These are phyloP conservation scores for Aspergillus japonicus DNA, from an alignment of 2,329 filamentous ascomycete species.

Conservation along the genomic window DNA sequence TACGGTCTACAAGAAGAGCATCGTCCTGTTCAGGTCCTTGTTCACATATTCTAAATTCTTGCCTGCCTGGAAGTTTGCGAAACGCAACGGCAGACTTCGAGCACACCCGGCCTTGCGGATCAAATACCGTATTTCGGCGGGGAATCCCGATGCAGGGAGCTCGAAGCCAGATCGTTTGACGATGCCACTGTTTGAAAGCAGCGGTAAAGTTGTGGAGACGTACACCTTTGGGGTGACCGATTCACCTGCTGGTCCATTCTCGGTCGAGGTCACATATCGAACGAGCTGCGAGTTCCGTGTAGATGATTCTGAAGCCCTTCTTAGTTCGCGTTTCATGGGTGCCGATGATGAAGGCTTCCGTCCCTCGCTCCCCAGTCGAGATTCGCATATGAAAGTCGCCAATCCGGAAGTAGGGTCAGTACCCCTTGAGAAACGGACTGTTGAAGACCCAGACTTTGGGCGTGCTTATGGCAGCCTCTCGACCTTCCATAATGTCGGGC, in stretches of 20 bases:
- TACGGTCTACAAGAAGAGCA: conserved; percentile 94
- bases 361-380: conserved; percentile 67
- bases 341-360: conserved; percentile 84
- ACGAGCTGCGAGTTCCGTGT: conserved; percentile 87
- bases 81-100: conserved; percentile 69
- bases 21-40: conserved; percentile 88
- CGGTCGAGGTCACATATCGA: conserved; percentile 78
- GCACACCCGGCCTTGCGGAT: conserved; percentile 65
- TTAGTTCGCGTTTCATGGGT: conserved; percentile 92
- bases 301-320: conserved; percentile 83
- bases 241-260: conserved; percentile 80
- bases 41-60: conserved; percentile 79
- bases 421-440: conserved; percentile 58
- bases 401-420: conserved; percentile 69
- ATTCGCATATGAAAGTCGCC: conserved; percentile 28
- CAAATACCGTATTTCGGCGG: conserved; percentile 74
- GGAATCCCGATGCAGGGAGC: conserved; percentile 49
- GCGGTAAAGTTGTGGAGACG: conserved; percentile 65
- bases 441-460: conserved; percentile 59
- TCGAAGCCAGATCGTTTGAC: conserved; percentile 67
- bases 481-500: conserved; percentile 79
- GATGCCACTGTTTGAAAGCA: conserved; percentile 65
- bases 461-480: conserved; percentile 88
- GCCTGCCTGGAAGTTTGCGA: conserved; percentile 82
- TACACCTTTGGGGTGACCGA: conserved; percentile 82